These are phyloP conservation scores for Ceratocystis huliohia DNA, from an alignment of 2,329 filamentous ascomycete species.

Conservation along the genomic window DNA sequence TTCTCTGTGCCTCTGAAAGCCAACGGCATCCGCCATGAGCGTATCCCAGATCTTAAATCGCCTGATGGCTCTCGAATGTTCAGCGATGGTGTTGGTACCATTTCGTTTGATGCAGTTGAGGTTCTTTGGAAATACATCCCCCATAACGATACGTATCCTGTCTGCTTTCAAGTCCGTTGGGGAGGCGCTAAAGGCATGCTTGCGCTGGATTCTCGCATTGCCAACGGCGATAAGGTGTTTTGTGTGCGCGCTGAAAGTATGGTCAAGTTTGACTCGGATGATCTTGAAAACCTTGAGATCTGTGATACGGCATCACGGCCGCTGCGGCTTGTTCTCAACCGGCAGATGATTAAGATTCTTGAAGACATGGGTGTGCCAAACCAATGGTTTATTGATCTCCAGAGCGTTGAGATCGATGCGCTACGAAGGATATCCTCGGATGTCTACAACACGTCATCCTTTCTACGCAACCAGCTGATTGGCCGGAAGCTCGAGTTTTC, in stretches of 20 bases:
- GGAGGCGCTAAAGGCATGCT: constrained; percentile 69
- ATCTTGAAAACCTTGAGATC: constrained; percentile 50
- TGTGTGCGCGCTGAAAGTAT: constrained; percentile 56
- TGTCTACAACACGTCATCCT: constrained; percentile 49
- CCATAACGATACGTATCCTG: constrained; percentile 38
- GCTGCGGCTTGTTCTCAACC: constrained; percentile 59
- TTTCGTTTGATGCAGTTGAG: constrained; percentile 48
- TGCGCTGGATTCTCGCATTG: constrained; percentile 49
- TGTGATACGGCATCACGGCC: constrained; percentile 57
- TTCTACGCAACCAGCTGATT: constrained; percentile 50
- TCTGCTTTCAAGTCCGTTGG: constrained; percentile 62
- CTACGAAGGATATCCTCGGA: constrained; percentile 48
- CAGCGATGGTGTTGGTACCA: constrained; percentile 67
- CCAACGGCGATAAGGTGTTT: constrained; percentile 45
- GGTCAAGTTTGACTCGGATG: constrained; percentile 57
- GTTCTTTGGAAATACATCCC: constrained; percentile 47
- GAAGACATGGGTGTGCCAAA: constrained; percentile 57
- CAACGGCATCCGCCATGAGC: constrained; percentile 27
- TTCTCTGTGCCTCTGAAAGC: constrained; percentile 42
- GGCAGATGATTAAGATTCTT: constrained; percentile 72
- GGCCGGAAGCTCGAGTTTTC: constrained; percentile 48
- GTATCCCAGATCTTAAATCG: constrained; percentile 42
- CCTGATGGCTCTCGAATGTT: constrained; percentile 45
- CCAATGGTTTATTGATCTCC: constrained; percentile 50
- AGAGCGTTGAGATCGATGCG: constrained; percentile 47